Evolutionary conservation across 441 rosid species (phyloP).

Genomic region (Aquilaria agallochum): DNA sequence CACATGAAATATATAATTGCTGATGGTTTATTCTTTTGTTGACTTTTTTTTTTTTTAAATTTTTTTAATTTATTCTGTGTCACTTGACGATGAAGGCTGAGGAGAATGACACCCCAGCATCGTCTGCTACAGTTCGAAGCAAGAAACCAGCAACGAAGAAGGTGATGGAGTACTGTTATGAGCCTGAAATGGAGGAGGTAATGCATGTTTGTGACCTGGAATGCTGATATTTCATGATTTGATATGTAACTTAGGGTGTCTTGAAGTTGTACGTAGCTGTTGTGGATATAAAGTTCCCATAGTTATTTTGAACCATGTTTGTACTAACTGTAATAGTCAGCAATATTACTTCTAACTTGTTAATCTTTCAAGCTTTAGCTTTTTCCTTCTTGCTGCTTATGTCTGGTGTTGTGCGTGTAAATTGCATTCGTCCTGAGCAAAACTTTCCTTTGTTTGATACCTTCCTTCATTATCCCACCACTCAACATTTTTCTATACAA

Average conservation of each 20-base stretch:
- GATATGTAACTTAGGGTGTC: too few species aligned
- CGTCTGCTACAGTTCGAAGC: slow-evolving; percentile 52
- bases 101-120: slow-evolving; percentile 55
- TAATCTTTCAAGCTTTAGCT: too few species aligned
- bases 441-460: slow-evolving; percentile 4
- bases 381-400: too few species aligned
- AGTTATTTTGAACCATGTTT: too few species aligned
- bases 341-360: too few species aligned
- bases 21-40: background rate
- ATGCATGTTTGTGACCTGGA: background rate
- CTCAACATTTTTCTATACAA: slow-evolving; percentile 14
- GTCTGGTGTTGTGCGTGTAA: too few species aligned
- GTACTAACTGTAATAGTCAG: too few species aligned
- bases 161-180: slow-evolving; percentile 93
- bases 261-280: too few species aligned
- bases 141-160: slow-evolving; percentile 60
- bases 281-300: too few species aligned
- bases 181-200: slow-evolving; percentile 99
- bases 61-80: slow-evolving; percentile 7
- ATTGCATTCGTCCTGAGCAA: too few species aligned
- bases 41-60: background rate
- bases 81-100: slow-evolving; percentile 47
- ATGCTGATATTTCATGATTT: too few species aligned
- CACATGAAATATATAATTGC: slow-evolving; percentile 9
- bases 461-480: slow-evolving; percentile 1